Percentiles rank a stretch among this genome's conserved stretches.
phyloP scores from a whole-genome alignment of 306 rosid genomes.

The Glycine latifolia region DNA sequence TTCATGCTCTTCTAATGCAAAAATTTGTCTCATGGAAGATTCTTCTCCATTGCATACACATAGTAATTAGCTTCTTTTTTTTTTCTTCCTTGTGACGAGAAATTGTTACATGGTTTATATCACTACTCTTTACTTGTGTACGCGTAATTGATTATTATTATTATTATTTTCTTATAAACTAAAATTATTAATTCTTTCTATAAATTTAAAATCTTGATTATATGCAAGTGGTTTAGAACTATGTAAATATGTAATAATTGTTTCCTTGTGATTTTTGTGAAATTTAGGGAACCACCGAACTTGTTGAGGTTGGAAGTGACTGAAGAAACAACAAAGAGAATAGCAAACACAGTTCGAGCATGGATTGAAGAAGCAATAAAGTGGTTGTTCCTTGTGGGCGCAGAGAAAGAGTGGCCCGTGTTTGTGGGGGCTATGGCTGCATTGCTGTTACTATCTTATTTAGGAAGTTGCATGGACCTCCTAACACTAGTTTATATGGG shows the following conservation, averaged over 20 bases:
- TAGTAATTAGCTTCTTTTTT: background rate
- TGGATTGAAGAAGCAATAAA: constrained; percentile 59
- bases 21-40: background rate
- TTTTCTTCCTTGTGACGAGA: background rate
- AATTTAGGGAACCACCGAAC: constrained; percentile 55
- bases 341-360: constrained; percentile 40
- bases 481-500: constrained; percentile 61
- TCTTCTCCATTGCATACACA: background rate
- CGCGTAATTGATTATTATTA: too few species aligned
- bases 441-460: constrained; percentile 56
- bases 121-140: too few species aligned
- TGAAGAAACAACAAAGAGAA: constrained; percentile 46
- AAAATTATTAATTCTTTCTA: too few species aligned
- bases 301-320: constrained; percentile 50
- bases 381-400: constrained; percentile 54
- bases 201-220: too few species aligned
- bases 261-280: constrained; percentile 12
- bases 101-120: too few species aligned
- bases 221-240: too few species aligned
- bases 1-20: background rate
- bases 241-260: too few species aligned
- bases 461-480: constrained; percentile 55
- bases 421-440: constrained; percentile 54
- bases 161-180: too few species aligned
- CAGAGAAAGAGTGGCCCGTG: constrained; percentile 51